Evolutionary conservation across 257 asterid genomes (phyloP).

Genomic region (Haberlea rhodopensis): DNA sequence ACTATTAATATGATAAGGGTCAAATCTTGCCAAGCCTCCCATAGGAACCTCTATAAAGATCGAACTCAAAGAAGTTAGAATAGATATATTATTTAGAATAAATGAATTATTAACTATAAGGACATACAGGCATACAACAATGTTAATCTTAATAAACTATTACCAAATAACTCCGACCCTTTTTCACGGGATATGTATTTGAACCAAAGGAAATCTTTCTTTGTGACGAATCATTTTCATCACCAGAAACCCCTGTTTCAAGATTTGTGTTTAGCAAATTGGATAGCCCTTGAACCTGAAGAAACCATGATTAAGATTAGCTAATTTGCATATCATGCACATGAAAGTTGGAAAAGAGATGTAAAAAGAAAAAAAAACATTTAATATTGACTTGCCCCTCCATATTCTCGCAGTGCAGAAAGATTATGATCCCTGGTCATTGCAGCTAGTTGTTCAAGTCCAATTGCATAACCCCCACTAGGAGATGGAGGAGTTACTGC

Average conservation of each 20-base stretch:
- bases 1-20: conserved; percentile 84
- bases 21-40: conserved; percentile 97
- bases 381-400: conserved; percentile 62
- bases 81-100: no score
- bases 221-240: conserved; percentile 46
- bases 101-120: no score
- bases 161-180: conserved; percentile 86
- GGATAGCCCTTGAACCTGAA: conserved; percentile 72
- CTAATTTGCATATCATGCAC: not conserved
- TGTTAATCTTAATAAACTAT: conserved; percentile 16
- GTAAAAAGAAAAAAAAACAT: conserved; percentile 5
- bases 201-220: conserved; percentile 69
- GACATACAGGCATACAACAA: conserved; percentile 14
- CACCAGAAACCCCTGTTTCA: conserved; percentile 63
- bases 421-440: conserved; percentile 68
- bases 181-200: conserved; percentile 84
- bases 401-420: conserved; percentile 69
- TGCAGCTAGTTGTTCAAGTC: conserved; percentile 70
- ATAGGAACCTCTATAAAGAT: conserved; percentile 68
- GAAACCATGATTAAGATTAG: conserved; percentile 16
- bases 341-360: conserved; percentile 2
- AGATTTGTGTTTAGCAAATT: conserved; percentile 58
- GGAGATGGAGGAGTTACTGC: conserved; percentile 60
- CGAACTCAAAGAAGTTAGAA: conserved; percentile 14
- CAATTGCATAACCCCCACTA: conserved; percentile 61